Base-by-base conservation (phyloP, 208 protist genomes). In the Trypanosoma scelopori region DNA sequence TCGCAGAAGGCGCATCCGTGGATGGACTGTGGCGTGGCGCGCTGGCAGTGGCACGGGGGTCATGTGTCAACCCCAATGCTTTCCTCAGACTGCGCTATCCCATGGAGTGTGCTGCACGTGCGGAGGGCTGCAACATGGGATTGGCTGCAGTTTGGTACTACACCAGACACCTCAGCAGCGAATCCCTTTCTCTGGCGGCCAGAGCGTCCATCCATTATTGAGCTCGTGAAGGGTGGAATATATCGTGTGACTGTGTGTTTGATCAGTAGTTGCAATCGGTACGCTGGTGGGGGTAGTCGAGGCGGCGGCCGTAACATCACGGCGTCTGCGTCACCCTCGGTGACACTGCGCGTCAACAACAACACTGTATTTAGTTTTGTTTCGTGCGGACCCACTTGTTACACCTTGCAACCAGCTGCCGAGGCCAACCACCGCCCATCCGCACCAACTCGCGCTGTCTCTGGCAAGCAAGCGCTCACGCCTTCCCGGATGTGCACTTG, bases 171-270 rank as follows among this genome's bases (percentile, higher is more conserved):
- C n/a, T n/a, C n/a, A n/a, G 51, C 0, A 35, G 41, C 28, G 18
- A 23, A 43, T n/a, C 62, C 62, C 13, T 68, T 68, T 51, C 6
- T 49, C 13, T 68, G 62, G 62, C 51, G 50, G 12, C 42, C 62
- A 27, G n/a, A 43, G 28, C 51, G 39, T 49, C 62, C 62, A 15
- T 43, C 28, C 37, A 20, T 59, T 27, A 43, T 68, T 58, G 62
- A 68, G 52, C 27, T 68, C 15, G 18, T 52, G 27, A 57, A 57
- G 27, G 52, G 65, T 20, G 82, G 79, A 28, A 66, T 89, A 22
- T 89, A 83, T 67, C 55, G 57, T 48, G 63, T 87, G 18, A 43
- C 63, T 0, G 71, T 76, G 52, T 87, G 78, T 53, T 52, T 84
- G 23, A 61, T 84, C 20, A 57, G 23, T 27, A 68, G 37, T 32